phyloP scores from a whole-genome alignment of 306 rosid species.

The Rosa persica region DNA sequence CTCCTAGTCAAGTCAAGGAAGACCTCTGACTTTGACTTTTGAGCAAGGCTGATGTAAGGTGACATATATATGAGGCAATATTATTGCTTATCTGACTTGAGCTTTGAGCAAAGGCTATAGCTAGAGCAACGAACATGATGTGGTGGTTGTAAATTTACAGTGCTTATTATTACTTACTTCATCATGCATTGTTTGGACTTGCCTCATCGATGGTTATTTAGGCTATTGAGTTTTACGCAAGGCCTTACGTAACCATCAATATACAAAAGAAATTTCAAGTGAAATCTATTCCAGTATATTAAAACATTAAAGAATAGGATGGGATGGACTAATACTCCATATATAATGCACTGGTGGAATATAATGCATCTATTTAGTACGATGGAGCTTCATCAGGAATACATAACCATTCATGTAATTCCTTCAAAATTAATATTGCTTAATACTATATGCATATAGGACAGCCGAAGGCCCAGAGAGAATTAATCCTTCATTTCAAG shows the following conservation, averaged over 20 bases:
- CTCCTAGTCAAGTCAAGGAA: background rate
- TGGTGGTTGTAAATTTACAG: background rate
- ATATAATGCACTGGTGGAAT: too few species aligned
- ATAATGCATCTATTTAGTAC: background rate
- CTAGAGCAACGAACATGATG: background rate
- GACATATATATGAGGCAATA: background rate
- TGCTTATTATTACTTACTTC: background rate
- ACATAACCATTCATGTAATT: background rate
- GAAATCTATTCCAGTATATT: too few species aligned
- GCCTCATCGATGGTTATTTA: conserved; percentile 32
- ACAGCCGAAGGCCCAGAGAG: background rate
- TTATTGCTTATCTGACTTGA: background rate
- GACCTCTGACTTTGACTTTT: background rate
- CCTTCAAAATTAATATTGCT: background rate
- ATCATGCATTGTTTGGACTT: conserved; percentile 31
- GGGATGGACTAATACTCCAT: too few species aligned
- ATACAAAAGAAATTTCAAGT: background rate
- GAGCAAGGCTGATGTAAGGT: background rate
- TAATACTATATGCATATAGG: background rate
- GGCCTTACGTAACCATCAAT: conserved; percentile 12
- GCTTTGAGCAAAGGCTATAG: background rate
- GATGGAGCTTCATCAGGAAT: background rate
- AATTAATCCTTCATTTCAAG: background rate
- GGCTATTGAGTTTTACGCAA: conserved; percentile 58
- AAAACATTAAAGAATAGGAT: too few species aligned